Conservation (phyloP, 1,284 basidiomycete genomes). For the Trichosporon coremiiforme region DNA sequence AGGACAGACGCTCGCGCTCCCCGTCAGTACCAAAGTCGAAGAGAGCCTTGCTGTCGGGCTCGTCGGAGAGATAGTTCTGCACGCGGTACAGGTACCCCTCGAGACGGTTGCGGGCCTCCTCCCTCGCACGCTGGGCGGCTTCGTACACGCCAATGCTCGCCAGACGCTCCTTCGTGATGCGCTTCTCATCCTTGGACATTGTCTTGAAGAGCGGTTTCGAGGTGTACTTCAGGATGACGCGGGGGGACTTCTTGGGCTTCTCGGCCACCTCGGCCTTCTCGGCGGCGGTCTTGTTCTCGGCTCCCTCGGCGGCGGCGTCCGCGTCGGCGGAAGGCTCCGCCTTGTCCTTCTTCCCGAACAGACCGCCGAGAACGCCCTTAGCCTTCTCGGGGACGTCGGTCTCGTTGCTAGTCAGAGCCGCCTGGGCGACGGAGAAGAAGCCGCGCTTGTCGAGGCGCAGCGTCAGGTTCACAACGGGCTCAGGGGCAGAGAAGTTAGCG, state of each 20-base stretch:
- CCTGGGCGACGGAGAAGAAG: constrained; percentile 70
- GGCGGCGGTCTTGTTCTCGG: constrained; percentile 41
- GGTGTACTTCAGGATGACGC: constrained; percentile 63
- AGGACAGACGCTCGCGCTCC: constrained; percentile 70
- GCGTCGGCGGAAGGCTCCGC: constrained; percentile 49
- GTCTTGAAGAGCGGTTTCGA: constrained; percentile 66
- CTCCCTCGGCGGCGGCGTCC: constrained; percentile 55
- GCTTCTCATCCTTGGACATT: constrained; percentile 73
- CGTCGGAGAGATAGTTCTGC: constrained; percentile 74
- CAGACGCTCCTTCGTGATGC: constrained; percentile 68
- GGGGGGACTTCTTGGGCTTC: constrained; percentile 39
- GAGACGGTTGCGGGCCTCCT: constrained; percentile 88
- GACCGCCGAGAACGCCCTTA: constrained; percentile 72
- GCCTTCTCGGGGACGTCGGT: constrained; percentile 65
- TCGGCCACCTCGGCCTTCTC: constrained; percentile 26
- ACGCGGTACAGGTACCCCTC: constrained; percentile 91
- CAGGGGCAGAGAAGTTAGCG: constrained; percentile 49
- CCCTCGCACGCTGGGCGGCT: constrained; percentile 71
- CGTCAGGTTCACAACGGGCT: constrained; percentile 71
- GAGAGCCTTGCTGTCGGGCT: constrained; percentile 66
- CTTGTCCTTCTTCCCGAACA: constrained; percentile 67
- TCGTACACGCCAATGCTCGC: constrained; percentile 78
- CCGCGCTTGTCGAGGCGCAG: constrained; percentile 79
- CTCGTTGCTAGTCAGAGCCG: constrained; percentile 66
- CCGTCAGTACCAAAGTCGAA: constrained; percentile 71